phyloP scores from a whole-genome alignment of 2,329 filamentous ascomycete genomes.

The Xylariomycetidae sp. region DNA sequence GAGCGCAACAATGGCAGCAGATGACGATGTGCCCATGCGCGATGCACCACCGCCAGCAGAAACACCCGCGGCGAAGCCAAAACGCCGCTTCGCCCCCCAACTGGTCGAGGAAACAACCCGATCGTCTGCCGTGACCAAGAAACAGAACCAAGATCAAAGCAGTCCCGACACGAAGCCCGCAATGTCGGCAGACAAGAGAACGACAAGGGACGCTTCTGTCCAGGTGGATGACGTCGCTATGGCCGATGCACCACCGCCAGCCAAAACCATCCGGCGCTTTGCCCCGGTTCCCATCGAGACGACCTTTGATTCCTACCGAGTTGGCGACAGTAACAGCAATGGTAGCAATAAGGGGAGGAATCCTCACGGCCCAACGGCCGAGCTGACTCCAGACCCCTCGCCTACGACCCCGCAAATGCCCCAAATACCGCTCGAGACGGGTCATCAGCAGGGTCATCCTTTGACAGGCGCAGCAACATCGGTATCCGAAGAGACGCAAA shows the following conservation, averaged over 20 bases:
- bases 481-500: no score
- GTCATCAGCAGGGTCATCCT: no score
- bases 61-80: constrained; percentile 20
- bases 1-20: constrained; percentile 19
- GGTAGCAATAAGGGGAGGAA: constrained; percentile 29
- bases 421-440: constrained; percentile 6
- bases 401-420: constrained; percentile 42
- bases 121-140: constrained; percentile 18
- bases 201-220: constrained; percentile 24
- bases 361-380: constrained; percentile 46
- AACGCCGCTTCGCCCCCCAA: constrained; percentile 27
- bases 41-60: constrained; percentile 14
- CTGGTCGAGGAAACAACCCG: constrained; percentile 28
- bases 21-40: constrained; percentile 21
- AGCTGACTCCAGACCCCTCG: constrained; percentile 49
- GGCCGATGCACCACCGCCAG: constrained; percentile 15
- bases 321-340: no score
- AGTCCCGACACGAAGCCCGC: background rate
- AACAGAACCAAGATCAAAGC: constrained; percentile 2
- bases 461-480: constrained; percentile 16
- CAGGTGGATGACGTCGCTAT: constrained; percentile 23
- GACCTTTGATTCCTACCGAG: constrained; percentile 54
- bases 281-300: constrained; percentile 68
- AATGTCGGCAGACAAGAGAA: constrained; percentile 11
- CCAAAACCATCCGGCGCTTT: constrained; percentile 45